Evolutionary conservation across 176 grass and related monocot genomes (phyloP), one percentile per base, ranked within the genome.

Genomic region (Carex kokanica): DNA sequence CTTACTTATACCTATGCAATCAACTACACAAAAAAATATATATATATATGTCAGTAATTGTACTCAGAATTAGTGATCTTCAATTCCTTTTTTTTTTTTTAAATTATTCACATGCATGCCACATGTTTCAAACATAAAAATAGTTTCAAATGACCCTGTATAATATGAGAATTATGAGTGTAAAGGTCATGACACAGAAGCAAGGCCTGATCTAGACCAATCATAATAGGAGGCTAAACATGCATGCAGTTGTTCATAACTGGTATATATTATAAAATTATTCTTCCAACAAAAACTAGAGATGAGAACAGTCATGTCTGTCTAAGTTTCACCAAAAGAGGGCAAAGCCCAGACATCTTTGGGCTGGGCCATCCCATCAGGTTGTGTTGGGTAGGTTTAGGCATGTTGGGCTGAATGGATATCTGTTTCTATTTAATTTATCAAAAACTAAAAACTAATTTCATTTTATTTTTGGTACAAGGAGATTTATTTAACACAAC

Each of bases 21-120:
- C 49, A 75, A 61, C 20, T 14, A 74, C 49, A 54, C 83, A 27
- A 83, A 78, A 68, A 47, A 14, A 18, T n/a, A n/a, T n/a, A n/a
- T n/a, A n/a, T n/a, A n/a, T n/a, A 7, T 12, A 1, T 64, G 79
- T 24, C n/a, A 47, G 36, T 64, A 23, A 51, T 47, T 64, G 36
- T 13, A 64, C 9, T 23, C 16, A 81, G 52, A 81, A 41, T 45
- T 45, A 47, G 56, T 23, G 5, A 43, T 24, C 34, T 60, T 62
- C 18, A 64, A 47, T 62, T 21, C 1, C 8, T 21, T 15, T 32
- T 45, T 62, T 45, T 62, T 23, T 20, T 63, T 24, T 60, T 15
- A 5, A 38, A 40, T 36, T 24, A 53, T 75, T 24, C 18, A 20
- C 52, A 81, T 60, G 38, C 38, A 63, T 59, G 12, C 43, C 43